These are phyloP conservation scores for Pseudofabraea citricarpa DNA, from an alignment of 2,329 filamentous ascomycete species.

Conservation along the genomic window DNA sequence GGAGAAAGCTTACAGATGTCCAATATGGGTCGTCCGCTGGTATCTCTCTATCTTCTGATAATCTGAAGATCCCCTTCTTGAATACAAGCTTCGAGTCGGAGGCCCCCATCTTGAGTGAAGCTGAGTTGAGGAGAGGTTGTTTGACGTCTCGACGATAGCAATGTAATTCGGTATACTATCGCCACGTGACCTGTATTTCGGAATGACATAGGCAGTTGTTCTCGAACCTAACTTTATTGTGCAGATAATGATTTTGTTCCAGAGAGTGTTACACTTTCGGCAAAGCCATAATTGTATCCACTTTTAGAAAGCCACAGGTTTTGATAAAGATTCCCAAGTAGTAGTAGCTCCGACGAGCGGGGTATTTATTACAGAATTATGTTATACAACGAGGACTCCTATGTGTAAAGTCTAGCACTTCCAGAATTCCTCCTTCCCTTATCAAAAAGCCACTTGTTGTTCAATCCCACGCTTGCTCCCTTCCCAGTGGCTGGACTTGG, in stretches of 20 bases:
- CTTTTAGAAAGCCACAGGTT: background rate
- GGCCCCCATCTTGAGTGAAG: slow-evolving; percentile 82
- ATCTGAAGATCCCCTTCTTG: slow-evolving; percentile 95
- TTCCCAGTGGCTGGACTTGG: slow-evolving; percentile 65
- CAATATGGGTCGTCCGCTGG: slow-evolving; percentile 87
- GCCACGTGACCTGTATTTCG: background rate
- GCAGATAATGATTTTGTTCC: too few species aligned
- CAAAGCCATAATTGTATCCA: background rate
- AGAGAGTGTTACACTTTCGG: too few species aligned
- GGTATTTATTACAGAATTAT: slow-evolving; percentile 19
- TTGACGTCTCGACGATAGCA: too few species aligned
- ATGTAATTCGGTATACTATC: too few species aligned
- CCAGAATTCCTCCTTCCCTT: slow-evolving; percentile 50
- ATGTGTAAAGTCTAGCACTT: slow-evolving; percentile 22
- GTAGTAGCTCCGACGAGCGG: too few species aligned
- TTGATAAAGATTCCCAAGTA: too few species aligned
- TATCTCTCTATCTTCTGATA: slow-evolving; percentile 89
- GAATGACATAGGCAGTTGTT: background rate
- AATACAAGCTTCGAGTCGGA: slow-evolving; percentile 98
- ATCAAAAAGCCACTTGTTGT: slow-evolving; percentile 94
- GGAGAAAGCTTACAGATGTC: slow-evolving; percentile 64
- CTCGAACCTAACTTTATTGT: background rate
- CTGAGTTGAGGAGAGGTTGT: too few species aligned
- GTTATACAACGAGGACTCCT: slow-evolving; percentile 6
- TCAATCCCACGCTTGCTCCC: slow-evolving; percentile 71